These are phyloP conservation scores for Leptographium radiaticola DNA, from an alignment of 2,329 filamentous ascomycete genomes.

Conservation along the genomic window DNA sequence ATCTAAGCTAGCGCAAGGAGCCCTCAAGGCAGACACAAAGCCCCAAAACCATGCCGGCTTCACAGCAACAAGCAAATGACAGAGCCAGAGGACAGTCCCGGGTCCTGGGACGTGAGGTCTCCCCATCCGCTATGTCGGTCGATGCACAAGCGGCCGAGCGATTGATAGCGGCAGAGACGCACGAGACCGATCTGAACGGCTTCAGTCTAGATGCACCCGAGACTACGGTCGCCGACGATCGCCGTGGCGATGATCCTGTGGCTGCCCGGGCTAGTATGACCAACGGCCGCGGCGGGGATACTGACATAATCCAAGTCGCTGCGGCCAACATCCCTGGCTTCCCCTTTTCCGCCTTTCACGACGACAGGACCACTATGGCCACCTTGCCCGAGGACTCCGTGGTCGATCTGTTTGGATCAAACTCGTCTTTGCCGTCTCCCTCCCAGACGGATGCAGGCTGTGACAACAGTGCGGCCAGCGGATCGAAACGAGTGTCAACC, in stretches of 20 bases:
- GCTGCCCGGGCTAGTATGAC: conserved; percentile 11
- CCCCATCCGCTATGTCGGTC: conserved; percentile 13
- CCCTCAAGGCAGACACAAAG: too few species aligned
- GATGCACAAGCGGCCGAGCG: conserved; percentile 18
- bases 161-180: conserved; percentile 17
- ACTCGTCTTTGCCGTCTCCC: conserved; percentile 8
- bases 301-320: conserved; percentile 25
- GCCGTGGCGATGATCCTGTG: conserved; percentile 12
- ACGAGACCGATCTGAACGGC: conserved; percentile 20
- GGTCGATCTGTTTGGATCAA: conserved; percentile 18
- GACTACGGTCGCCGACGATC: too few species aligned
- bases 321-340: conserved; percentile 39
- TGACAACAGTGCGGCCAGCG: background rate
- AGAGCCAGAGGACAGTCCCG: conserved; percentile 18
- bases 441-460: background rate
- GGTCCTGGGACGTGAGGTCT: conserved; percentile 21
- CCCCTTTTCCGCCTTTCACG: conserved; percentile 32
- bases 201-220: conserved; percentile 22
- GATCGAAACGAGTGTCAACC: background rate
- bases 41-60: conserved; percentile 23
- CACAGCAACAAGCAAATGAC: conserved; percentile 18
- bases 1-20: too few species aligned
- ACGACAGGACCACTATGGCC: conserved; percentile 21
- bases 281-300: conserved; percentile 7
- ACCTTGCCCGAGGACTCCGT: conserved; percentile 20